Percentiles rank a stretch among this genome's conserved stretches.
Conservation (phyloP, 805 yeast genomes). For the Metschnikowia lunata region DNA sequence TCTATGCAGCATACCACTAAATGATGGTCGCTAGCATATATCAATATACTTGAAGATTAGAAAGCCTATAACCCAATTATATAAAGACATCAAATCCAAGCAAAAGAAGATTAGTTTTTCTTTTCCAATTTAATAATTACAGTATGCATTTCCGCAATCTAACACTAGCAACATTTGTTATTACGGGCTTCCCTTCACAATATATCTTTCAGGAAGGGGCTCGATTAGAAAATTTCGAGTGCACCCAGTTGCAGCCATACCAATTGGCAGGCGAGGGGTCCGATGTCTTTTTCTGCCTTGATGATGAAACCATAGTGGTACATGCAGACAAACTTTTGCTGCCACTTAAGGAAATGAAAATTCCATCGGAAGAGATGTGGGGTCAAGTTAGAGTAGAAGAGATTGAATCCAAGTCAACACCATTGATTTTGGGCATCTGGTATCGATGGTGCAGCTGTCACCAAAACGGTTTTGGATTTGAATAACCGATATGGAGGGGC, state of each 20-base stretch:
- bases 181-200: too few species aligned
- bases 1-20: too few species aligned
- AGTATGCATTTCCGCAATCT: too few species aligned
- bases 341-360: not conserved
- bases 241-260: not conserved
- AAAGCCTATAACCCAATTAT: too few species aligned
- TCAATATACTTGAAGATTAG: too few species aligned
- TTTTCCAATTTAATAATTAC: too few species aligned
- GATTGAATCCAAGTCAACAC: not conserved
- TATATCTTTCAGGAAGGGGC: too few species aligned
- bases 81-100: too few species aligned
- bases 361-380: constrained; percentile 5
- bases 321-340: not conserved
- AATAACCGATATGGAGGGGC: not conserved
- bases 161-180: too few species aligned
- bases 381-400: constrained; percentile 8
- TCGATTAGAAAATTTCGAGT: not conserved
- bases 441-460: constrained; percentile 8
- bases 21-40: too few species aligned
- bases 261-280: not conserved
- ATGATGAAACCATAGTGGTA: constrained; percentile 1
- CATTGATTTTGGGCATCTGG: constrained; percentile 5
- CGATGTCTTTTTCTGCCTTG: constrained; percentile 1
- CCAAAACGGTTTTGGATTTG: constrained; percentile 3
- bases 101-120: too few species aligned